A percentile compares a stretch with the other conserved stretches of the same genome.
These are phyloP conservation scores for Globisporangium alternatum DNA, from an alignment of 352 stramenopile genomes.

Conservation along the genomic window DNA sequence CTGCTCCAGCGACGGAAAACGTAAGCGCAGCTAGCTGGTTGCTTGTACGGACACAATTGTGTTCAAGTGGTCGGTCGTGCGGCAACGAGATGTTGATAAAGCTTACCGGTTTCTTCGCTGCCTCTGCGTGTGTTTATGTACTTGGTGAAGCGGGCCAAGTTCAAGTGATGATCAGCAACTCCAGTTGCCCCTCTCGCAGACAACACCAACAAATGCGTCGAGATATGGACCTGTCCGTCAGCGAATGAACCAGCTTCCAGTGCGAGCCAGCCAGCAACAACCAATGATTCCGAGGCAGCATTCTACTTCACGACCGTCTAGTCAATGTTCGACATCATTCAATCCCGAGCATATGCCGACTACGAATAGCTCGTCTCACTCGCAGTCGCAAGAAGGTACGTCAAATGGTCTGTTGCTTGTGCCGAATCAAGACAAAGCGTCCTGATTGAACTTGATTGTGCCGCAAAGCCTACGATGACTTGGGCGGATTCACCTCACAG, in stretches of 20 bases:
- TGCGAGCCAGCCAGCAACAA: constrained; percentile 3
- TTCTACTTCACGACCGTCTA: neutral
- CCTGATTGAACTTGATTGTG: neutral
- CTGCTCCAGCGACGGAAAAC: constrained; percentile 55
- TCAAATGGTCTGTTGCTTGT: too few relatives aligned
- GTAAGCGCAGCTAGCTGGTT: constrained; percentile 10
- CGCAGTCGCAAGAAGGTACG: constrained; percentile 20
- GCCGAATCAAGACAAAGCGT: neutral
- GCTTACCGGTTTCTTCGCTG: constrained; percentile 7
- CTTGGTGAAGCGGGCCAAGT: neutral
- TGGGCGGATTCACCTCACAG: constrained; percentile 15
- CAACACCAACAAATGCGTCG: constrained; percentile 6
- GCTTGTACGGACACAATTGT: constrained; percentile 6
- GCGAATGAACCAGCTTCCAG: constrained; percentile 9
- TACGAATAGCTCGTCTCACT: neutral
- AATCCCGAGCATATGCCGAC: constrained; percentile 4
- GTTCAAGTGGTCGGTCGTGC: neutral
- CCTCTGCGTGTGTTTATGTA: neutral
- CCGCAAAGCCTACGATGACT: constrained; percentile 15
- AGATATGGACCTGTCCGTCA: constrained; percentile 14
- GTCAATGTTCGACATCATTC: constrained; percentile 8
- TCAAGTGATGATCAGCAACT: neutral
- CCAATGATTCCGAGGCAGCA: neutral
- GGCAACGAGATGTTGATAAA: neutral
- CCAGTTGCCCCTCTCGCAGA: constrained; percentile 8